Conservation (phyloP, 257 asterid species). For the Eustoma russellianum region DNA sequence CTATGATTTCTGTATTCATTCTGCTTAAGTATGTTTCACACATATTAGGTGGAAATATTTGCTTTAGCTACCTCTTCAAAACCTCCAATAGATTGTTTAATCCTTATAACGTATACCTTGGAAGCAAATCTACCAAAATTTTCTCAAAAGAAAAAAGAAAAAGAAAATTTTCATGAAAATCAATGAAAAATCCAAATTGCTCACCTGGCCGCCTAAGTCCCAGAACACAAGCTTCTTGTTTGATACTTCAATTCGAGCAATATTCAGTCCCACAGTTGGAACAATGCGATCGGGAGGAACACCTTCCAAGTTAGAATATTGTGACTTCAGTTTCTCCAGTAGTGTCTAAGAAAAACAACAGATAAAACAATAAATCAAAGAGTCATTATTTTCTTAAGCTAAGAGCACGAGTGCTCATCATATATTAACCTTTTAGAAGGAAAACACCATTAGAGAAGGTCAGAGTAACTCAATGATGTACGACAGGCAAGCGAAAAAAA, state of each 20-base stretch:
- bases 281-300: constrained; percentile 91
- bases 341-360: constrained; percentile 41
- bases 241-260: constrained; percentile 73
- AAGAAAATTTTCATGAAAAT: not conserved
- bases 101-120: too few relatives aligned
- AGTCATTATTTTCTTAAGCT: not conserved
- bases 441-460: not conserved
- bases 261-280: constrained; percentile 92
- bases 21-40: too few relatives aligned
- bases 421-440: too few relatives aligned
- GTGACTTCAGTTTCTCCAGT: constrained; percentile 80
- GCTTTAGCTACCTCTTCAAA: too few relatives aligned
- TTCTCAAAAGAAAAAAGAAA: too few relatives aligned
- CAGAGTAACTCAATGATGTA: not conserved
- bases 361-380: constrained; percentile 1
- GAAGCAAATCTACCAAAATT: too few relatives aligned
- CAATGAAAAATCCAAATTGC: constrained; percentile 9
- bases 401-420: not conserved
- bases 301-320: constrained; percentile 72
- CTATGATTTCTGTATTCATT: too few relatives aligned
- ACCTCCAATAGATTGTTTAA: too few relatives aligned
- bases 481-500: too few relatives aligned
- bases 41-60: too few relatives aligned
- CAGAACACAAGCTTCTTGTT: constrained; percentile 81
- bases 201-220: constrained; percentile 99